These are phyloP conservation scores for Hypoxylon intermedium DNA, from an alignment of 495 filamentous ascomycete genomes.

Conservation along the genomic window DNA sequence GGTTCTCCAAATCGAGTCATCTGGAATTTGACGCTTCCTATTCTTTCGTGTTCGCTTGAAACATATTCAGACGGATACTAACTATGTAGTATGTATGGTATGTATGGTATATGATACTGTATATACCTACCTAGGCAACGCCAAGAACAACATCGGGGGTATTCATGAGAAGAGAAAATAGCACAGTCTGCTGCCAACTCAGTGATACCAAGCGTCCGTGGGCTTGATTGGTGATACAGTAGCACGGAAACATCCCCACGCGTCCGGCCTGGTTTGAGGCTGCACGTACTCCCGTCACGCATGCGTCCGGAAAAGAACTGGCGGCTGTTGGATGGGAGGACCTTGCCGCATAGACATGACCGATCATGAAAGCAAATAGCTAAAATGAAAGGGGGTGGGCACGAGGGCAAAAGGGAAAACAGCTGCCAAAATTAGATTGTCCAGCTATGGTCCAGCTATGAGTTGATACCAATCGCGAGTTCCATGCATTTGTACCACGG, in stretches of 20 bases:
- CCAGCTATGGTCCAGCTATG: neutral
- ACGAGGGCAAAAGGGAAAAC: conserved; percentile 17
- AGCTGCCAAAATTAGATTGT: conserved; percentile 17
- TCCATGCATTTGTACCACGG: conserved; percentile 7
- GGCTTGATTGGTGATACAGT: conserved; percentile 1
- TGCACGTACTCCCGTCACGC: conserved; percentile 4
- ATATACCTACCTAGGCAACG: too few relatives aligned
- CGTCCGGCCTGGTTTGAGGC: conserved; percentile 2
- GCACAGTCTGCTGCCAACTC: neutral
- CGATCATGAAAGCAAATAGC: conserved; percentile 9
- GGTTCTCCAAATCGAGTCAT: neutral
- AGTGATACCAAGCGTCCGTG: neutral
- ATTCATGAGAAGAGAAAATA: neutral
- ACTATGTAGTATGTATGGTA: neutral
- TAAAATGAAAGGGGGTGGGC: conserved; percentile 30
- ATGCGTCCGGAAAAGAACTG: conserved; percentile 14
- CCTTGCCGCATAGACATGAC: conserved; percentile 1
- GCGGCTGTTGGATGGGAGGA: conserved; percentile 13
- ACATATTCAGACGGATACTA: conserved; percentile 2
- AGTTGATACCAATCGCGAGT: conserved; percentile 9
- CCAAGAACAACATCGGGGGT: neutral
- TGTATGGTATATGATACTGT: neutral
- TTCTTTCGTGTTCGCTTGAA: neutral
- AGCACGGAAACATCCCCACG: conserved; percentile 15
- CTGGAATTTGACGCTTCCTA: neutral